Evolutionary conservation across 2,329 filamentous ascomycete genomes (phyloP).

Genomic region (Trichocomaceae sp.): DNA sequence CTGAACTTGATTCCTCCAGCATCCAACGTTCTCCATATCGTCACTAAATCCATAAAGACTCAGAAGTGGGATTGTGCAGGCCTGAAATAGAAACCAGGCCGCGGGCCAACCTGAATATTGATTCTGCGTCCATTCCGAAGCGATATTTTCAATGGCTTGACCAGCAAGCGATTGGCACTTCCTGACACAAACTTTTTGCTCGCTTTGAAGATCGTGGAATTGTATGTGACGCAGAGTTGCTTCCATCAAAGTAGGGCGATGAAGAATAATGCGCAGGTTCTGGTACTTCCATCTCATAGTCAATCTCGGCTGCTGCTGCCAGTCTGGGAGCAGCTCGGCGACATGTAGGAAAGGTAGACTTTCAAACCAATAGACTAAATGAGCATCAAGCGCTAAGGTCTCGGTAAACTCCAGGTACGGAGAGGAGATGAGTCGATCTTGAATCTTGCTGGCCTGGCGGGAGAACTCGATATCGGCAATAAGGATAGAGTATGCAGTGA

Average conservation of each 20-base stretch:
- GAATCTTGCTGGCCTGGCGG: constrained; percentile 13
- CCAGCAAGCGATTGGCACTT: constrained; percentile 11
- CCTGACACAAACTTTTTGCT: constrained; percentile 10
- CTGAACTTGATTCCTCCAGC: constrained; percentile 6
- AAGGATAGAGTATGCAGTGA: constrained; percentile 14
- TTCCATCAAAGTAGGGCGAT: constrained; percentile 18
- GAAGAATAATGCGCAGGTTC: constrained; percentile 18
- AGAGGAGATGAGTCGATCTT: constrained; percentile 14
- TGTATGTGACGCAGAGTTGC: constrained; percentile 11
- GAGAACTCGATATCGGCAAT: constrained; percentile 16
- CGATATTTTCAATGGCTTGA: constrained; percentile 6
- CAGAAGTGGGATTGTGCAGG: constrained; percentile 16
- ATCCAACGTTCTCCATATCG: constrained; percentile 1
- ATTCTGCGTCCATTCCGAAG: constrained; percentile 8
- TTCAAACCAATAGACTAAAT: constrained; percentile 13
- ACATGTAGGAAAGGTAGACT: constrained; percentile 11
- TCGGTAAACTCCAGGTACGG: constrained; percentile 12
- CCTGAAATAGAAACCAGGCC: constrained; percentile 17
- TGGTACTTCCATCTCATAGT: constrained; percentile 19
- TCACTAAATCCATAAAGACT: constrained; percentile 9
- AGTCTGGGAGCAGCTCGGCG: constrained; percentile 4
- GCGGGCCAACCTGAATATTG: constrained; percentile 15
- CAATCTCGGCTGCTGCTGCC: constrained; percentile 12
- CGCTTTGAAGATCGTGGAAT: constrained; percentile 11
- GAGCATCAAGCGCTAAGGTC: constrained; percentile 10